Evolutionary conservation across 768 basidiomycete species (phyloP).

Genomic region (Rubroboletus pulcherrimus): DNA sequence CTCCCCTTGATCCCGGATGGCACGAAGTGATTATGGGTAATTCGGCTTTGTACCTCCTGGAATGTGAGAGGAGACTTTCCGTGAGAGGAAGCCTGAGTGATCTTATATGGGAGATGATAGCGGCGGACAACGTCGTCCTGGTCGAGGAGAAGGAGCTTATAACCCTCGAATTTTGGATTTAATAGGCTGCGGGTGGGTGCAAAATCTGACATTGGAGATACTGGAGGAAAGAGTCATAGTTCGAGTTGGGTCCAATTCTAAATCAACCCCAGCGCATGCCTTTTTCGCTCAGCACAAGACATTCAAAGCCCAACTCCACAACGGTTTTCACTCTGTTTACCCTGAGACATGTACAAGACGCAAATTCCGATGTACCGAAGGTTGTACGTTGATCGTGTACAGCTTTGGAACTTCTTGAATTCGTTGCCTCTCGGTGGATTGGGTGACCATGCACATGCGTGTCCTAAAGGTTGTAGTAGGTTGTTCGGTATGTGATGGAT

Average conservation of each 20-base stretch:
- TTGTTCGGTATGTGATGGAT: neutral
- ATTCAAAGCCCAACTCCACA: neutral
- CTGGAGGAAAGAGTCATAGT: neutral
- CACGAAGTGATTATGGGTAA: conserved; percentile 78
- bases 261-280: too few species aligned
- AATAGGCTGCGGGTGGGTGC: conserved; percentile 50
- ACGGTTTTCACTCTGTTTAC: neutral
- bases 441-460: neutral
- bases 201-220: conserved; percentile 36
- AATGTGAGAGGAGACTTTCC: conserved; percentile 63
- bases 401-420: too few species aligned
- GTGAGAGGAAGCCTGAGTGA: conserved; percentile 52
- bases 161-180: conserved; percentile 84
- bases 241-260: neutral
- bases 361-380: neutral
- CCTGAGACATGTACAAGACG: neutral
- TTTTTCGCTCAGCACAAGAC: neutral
- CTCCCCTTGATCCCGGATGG: conserved; percentile 42
- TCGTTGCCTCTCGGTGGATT: neutral
- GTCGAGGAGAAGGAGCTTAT: conserved; percentile 62
- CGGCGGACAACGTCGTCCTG: conserved; percentile 56
- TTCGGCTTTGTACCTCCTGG: conserved; percentile 79
- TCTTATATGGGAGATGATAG: conserved; percentile 44
- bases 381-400: too few species aligned
- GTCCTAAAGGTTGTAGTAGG: neutral